Conservation (phyloP, 169 alveolate species). For the Plasmodium gonderi region DNA sequence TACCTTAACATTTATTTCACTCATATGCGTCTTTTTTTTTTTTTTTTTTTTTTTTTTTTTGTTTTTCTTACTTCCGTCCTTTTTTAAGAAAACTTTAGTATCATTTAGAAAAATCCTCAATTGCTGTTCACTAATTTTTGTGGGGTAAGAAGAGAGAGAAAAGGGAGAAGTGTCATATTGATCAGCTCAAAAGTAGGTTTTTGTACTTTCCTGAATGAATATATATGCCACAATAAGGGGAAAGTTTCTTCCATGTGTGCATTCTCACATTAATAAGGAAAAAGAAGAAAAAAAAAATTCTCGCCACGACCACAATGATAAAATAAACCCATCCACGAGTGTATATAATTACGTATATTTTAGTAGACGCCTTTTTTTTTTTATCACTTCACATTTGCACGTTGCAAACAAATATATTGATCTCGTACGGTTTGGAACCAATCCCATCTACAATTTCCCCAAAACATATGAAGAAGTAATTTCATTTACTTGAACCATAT, state of each 20-base stretch:
- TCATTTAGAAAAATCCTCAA: too few relatives aligned
- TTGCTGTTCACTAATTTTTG: neutral
- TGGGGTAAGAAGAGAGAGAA: neutral
- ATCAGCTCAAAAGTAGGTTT: neutral
- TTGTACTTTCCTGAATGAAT: neutral
- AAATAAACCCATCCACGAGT: neutral
- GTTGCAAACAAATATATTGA: too few relatives aligned
- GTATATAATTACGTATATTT: too few relatives aligned
- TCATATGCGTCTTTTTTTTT: neutral
- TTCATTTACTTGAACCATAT: too few relatives aligned
- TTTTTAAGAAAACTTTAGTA: neutral
- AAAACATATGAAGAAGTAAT: too few relatives aligned
- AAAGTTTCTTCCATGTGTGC: neutral
- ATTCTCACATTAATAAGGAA: neutral
- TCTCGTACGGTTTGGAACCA: too few relatives aligned
- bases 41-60: neutral
- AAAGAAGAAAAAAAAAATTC: neutral
- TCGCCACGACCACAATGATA: neutral
- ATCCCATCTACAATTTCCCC: too few relatives aligned
- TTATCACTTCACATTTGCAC: neutral
- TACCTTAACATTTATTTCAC: neutral
- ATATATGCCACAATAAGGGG: neutral
- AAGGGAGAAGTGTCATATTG: neutral
- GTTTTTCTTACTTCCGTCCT: neutral
- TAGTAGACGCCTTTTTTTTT: neutral